Conservation (phyloP, 768 basidiomycete genomes). For the Suillus fuscotomentosus region DNA sequence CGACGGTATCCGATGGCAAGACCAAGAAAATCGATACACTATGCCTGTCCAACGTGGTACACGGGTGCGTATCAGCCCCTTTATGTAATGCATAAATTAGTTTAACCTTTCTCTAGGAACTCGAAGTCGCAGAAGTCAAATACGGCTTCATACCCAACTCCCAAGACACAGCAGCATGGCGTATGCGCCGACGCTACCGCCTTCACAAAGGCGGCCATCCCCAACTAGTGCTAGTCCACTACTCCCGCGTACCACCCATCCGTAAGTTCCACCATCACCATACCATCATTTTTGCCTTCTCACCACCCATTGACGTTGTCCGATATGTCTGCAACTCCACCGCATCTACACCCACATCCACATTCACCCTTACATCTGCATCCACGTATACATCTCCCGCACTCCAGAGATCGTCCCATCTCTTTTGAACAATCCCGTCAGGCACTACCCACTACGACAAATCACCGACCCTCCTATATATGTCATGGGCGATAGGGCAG, state of each 20-base stretch:
- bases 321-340: background rate
- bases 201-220: conserved; percentile 72
- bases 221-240: conserved; percentile 74
- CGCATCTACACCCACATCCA: background rate
- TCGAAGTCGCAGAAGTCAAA: conserved; percentile 74
- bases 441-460: conserved; percentile 67
- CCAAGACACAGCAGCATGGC: conserved; percentile 61
- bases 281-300: background rate
- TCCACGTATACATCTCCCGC: background rate
- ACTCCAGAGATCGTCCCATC: conserved; percentile 56
- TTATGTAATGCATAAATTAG: background rate
- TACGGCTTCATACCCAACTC: conserved; percentile 73
- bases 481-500: conserved; percentile 70
- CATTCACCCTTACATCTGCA: background rate
- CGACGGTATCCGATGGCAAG: conserved; percentile 78
- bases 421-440: conserved; percentile 58
- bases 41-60: conserved; percentile 45
- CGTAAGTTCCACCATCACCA: conserved; percentile 47
- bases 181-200: conserved; percentile 69
- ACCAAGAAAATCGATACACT: conserved; percentile 61
- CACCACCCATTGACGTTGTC: conserved; percentile 5
- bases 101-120: conserved; percentile 47
- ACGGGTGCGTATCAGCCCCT: conserved; percentile 45
- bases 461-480: conserved; percentile 67
- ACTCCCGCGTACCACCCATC: conserved; percentile 59